Evolutionary conservation across 2,329 filamentous ascomycete species (phyloP).

Genomic region (Amauroascus niger): DNA sequence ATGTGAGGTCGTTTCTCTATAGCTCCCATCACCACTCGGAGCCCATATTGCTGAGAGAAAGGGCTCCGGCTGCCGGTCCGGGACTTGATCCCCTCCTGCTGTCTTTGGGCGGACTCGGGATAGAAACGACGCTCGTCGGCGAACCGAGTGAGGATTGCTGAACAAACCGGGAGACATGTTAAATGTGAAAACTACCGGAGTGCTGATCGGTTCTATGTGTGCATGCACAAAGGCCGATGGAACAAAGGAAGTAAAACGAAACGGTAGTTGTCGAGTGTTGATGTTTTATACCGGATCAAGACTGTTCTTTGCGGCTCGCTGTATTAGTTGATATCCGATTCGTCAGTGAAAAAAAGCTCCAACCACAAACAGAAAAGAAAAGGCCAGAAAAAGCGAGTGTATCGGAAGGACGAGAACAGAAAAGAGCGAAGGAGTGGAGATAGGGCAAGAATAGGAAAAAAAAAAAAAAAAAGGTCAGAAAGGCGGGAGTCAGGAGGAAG

Average conservation of each 20-base stretch:
- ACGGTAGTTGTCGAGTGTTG: not conserved
- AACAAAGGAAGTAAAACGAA: not conserved
- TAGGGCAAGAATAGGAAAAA: constrained; percentile 11
- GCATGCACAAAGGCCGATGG: not conserved
- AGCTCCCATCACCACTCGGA: constrained; percentile 12
- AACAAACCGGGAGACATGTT: constrained; percentile 11
- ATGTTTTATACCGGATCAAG: not conserved
- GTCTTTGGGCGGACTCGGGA: constrained; percentile 32
- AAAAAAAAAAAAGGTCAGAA: constrained; percentile 10
- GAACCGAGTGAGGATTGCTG: constrained; percentile 7
- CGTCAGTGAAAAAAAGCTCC: not conserved
- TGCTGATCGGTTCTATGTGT: not conserved
- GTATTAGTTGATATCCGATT: not conserved
- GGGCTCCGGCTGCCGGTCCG: constrained; percentile 3
- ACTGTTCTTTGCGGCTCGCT: not conserved
- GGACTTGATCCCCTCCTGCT: constrained; percentile 20
- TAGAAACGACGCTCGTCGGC: constrained; percentile 31
- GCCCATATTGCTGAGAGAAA: constrained; percentile 15
- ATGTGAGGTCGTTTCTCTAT: constrained; percentile 11
- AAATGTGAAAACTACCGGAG: not conserved
- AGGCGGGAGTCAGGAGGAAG: constrained; percentile 9
- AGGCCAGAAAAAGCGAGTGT: not conserved
- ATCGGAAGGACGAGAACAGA: not conserved
- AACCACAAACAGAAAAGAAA: not conserved
- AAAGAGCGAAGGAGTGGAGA: constrained; percentile 1